Conservation (phyloP, 768 basidiomycete genomes). For the Hirschioporus abietinus region DNA sequence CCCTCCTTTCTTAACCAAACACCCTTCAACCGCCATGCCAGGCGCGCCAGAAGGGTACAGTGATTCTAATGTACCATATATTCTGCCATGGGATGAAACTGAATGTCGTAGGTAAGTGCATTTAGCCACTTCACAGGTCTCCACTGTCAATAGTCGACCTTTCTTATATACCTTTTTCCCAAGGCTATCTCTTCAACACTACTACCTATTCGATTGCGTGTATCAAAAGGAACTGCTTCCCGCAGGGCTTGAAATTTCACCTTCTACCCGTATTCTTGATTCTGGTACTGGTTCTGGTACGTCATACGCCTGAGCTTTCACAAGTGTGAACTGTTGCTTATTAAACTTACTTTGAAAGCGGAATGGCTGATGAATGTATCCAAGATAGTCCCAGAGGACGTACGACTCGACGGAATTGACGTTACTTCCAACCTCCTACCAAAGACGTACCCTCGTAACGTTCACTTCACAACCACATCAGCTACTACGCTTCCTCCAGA, state of each 20-base stretch:
- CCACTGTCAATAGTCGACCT: background rate
- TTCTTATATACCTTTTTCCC: background rate
- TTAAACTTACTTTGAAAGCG: background rate
- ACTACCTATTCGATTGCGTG: background rate
- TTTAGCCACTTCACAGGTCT: background rate
- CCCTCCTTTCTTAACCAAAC: no score
- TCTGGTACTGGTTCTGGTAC: constrained; percentile 1
- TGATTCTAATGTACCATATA: background rate
- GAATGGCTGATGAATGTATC: background rate
- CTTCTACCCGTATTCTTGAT: background rate
- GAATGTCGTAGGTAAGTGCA: background rate
- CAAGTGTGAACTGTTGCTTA: background rate
- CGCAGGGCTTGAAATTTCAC: background rate
- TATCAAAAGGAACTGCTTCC: background rate
- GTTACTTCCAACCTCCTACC: background rate
- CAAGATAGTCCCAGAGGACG: background rate
- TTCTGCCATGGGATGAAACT: background rate
- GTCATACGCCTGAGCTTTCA: background rate
- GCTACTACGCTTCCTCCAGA: constrained; percentile 22
- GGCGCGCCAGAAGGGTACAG: no score
- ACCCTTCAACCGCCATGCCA: no score
- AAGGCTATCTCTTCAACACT: background rate
- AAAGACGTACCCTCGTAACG: constrained; percentile 7
- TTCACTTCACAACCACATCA: constrained; percentile 15
- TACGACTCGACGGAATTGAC: background rate